phyloP scores from a whole-genome alignment of 345 rosid genomes.

The Brassica carinata region DNA sequence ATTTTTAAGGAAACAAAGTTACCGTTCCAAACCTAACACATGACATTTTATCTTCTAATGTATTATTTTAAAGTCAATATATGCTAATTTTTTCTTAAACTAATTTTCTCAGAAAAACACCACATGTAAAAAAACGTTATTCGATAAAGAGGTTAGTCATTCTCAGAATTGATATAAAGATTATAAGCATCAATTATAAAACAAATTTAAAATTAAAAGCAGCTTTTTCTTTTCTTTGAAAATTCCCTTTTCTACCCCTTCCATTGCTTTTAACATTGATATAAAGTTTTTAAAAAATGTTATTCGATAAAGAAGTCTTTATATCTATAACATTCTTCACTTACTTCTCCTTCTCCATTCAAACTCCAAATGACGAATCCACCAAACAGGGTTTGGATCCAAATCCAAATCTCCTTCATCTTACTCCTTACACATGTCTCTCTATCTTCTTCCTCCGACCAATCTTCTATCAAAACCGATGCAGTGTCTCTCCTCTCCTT shows the following conservation, averaged over 20 bases:
- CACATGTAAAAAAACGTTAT: conserved; percentile 6
- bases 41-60: neutral
- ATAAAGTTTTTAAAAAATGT: neutral
- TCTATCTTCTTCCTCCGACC: conserved; percentile 39
- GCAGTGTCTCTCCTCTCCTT: conserved; percentile 64
- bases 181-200: conserved; percentile 16
- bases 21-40: conserved; percentile 3
- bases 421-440: conserved; percentile 38
- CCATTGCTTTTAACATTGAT: conserved; percentile 31
- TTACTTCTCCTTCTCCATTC: conserved; percentile 32
- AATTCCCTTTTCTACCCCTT: conserved; percentile 18
- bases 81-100: neutral
- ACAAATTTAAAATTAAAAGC: conserved; percentile 10
- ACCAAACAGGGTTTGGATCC: conserved; percentile 42
- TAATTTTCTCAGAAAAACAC: neutral
- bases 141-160: conserved; percentile 16
- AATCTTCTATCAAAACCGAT: conserved; percentile 67
- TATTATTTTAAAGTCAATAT: neutral
- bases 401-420: conserved; percentile 39
- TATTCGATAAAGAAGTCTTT: conserved; percentile 2
- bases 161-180: neutral
- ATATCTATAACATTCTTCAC: conserved; percentile 25
- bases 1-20: neutral
- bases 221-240: conserved; percentile 34
- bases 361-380: conserved; percentile 59